These are phyloP conservation scores for Trichoderma asperellum DNA, from an alignment of 2,329 filamentous ascomycete genomes.

Conservation along the genomic window DNA sequence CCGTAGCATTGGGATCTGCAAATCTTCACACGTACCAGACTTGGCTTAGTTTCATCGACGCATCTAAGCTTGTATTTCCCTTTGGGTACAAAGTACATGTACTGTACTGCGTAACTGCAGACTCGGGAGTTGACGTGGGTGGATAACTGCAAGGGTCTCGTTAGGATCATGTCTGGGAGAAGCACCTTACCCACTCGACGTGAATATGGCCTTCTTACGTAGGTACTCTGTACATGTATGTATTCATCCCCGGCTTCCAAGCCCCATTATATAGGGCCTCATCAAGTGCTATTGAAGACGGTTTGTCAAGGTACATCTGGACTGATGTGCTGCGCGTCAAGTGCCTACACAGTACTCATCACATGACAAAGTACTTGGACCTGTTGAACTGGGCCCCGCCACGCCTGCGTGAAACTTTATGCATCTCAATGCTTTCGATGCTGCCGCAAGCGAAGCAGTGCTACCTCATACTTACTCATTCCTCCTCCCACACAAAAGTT, in stretches of 20 bases:
- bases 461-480: background rate
- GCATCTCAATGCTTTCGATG: background rate
- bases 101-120: background rate
- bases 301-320: background rate
- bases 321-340: background rate
- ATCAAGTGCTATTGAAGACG: background rate
- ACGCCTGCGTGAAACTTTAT: background rate
- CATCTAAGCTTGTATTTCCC: background rate
- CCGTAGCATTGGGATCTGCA: background rate
- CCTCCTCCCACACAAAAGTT: background rate
- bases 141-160: background rate
- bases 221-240: background rate
- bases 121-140: background rate
- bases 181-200: background rate
- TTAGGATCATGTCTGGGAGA: background rate
- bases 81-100: background rate
- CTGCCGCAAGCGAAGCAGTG: background rate
- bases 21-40: background rate
- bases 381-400: constrained; percentile 3
- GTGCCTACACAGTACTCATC: constrained; percentile 1
- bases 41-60: background rate
- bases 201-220: background rate
- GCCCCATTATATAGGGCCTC: background rate
- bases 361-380: background rate
- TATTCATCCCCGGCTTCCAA: too few relatives aligned